Percentiles rank a stretch among this genome's conserved stretches.
Conservation (phyloP, 192 early-diverging fungal genomes). For the Funneliformis geosporum region DNA sequence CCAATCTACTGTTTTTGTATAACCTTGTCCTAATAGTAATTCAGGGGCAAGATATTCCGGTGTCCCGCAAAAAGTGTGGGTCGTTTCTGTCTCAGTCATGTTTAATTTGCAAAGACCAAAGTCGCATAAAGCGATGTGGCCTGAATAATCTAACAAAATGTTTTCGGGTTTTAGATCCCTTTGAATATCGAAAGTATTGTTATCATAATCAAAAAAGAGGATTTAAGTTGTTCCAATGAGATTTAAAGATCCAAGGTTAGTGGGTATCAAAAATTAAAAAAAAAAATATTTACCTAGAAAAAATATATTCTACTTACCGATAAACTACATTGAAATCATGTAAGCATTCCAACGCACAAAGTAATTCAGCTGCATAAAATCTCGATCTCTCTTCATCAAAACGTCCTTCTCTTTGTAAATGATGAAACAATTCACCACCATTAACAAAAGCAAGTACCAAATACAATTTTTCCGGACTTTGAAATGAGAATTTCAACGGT, state of each 20-base stretch:
- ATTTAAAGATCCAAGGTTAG: not conserved
- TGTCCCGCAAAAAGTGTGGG: conserved; percentile 96
- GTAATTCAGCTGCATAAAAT: conserved; percentile 93
- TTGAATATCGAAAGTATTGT: conserved; percentile 1
- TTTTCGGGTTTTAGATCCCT: conserved; percentile 63
- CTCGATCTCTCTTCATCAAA: conserved; percentile 87
- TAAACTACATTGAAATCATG: conserved; percentile 89
- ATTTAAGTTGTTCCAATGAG: not conserved
- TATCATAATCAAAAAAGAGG: not conserved
- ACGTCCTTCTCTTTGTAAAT: conserved; percentile 84
- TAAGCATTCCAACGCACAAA: conserved; percentile 88
- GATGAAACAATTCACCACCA: conserved; percentile 97
- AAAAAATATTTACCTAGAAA: not conserved
- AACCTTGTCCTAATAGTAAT: conserved; percentile 81
- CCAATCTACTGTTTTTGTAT: conserved; percentile 96
- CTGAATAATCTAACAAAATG: conserved; percentile 65
- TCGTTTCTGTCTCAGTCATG: conserved; percentile 91
- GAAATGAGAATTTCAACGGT: conserved; percentile 91
- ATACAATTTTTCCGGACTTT: conserved; percentile 93
- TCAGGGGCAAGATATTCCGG: conserved; percentile 98
- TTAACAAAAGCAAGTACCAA: conserved; percentile 93
- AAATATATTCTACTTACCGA: conserved; percentile 43
- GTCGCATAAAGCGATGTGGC: conserved; percentile 69
- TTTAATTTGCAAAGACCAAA: conserved; percentile 86
- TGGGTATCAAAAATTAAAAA: no score